Percentiles rank a stretch among this genome's conserved stretches.
Evolutionary conservation across 169 alveolate genomes (phyloP).

Genomic region (Cryptosporidium andersoni): DNA sequence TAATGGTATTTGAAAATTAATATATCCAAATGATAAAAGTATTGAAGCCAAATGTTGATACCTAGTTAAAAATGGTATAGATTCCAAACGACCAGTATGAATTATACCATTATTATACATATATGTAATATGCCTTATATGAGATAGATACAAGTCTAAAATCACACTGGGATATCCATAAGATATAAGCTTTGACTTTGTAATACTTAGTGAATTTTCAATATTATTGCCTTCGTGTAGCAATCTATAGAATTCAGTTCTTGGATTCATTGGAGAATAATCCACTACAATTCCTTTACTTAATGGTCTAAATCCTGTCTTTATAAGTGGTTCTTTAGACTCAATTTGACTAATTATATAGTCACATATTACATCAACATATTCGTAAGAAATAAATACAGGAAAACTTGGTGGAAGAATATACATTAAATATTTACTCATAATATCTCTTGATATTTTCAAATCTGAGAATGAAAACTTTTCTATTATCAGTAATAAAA

Average conservation of each 20-base stretch:
- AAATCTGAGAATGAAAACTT: slow-evolving; percentile 9
- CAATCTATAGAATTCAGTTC: slow-evolving; percentile 15
- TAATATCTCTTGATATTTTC: slow-evolving; percentile 5
- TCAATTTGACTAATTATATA: background rate
- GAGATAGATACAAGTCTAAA: background rate
- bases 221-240: background rate
- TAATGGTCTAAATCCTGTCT: background rate
- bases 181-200: background rate
- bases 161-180: slow-evolving; percentile 6
- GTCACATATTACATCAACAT: slow-evolving; percentile 20
- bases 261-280: slow-evolving; percentile 4
- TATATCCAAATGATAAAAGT: slow-evolving; percentile 41
- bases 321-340: slow-evolving; percentile 21
- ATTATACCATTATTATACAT: slow-evolving; percentile 20
- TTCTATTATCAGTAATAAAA: background rate
- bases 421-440: background rate
- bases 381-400: slow-evolving; percentile 2
- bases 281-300: background rate
- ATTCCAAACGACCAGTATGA: slow-evolving; percentile 40
- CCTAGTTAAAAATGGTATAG: slow-evolving; percentile 13
- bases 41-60: slow-evolving; percentile 47
- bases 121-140: background rate
- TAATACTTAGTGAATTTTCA: background rate
- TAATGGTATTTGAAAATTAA: slow-evolving; percentile 13
- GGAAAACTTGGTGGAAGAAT: slow-evolving; percentile 31